These are phyloP conservation scores for Cyclotella cryptica DNA, from an alignment of 108 stramenopile species.

Conservation along the genomic window DNA sequence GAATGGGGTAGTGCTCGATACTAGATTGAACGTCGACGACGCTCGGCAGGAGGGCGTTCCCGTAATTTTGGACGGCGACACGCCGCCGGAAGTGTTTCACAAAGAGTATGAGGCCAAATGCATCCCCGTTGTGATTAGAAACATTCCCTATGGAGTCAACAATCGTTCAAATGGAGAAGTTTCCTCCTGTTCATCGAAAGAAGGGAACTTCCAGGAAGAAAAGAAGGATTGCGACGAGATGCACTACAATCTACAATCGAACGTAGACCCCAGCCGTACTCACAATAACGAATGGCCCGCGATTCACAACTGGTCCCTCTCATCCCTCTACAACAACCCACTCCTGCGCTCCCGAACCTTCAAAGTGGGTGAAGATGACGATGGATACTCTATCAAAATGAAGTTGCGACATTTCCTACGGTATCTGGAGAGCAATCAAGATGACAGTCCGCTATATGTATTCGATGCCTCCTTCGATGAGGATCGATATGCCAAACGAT, in stretches of 20 bases:
- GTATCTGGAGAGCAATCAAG: slow-evolving; percentile 81
- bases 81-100: slow-evolving; percentile 64
- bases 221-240: slow-evolving; percentile 24
- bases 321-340: slow-evolving; percentile 55
- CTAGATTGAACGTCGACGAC: not conserved
- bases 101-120: slow-evolving; percentile 61
- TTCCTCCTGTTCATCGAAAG: not conserved
- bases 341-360: slow-evolving; percentile 62
- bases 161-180: not conserved
- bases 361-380: slow-evolving; percentile 98
- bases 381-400: slow-evolving; percentile 91
- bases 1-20: not conserved
- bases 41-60: slow-evolving; percentile 41
- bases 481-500: slow-evolving; percentile 63
- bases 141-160: slow-evolving; percentile 64
- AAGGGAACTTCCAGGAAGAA: slow-evolving; percentile 21
- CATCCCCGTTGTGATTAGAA: slow-evolving; percentile 76
- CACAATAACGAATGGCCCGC: slow-evolving; percentile 62
- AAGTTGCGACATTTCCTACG: slow-evolving; percentile 90
- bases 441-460: slow-evolving; percentile 98
- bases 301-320: slow-evolving; percentile 63
- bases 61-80: slow-evolving; percentile 63
- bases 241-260: not conserved
- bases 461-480: slow-evolving; percentile 96
- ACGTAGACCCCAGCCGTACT: not conserved